Base-by-base conservation (phyloP, 768 basidiomycete species). In the Lentinus brumalis region DNA sequence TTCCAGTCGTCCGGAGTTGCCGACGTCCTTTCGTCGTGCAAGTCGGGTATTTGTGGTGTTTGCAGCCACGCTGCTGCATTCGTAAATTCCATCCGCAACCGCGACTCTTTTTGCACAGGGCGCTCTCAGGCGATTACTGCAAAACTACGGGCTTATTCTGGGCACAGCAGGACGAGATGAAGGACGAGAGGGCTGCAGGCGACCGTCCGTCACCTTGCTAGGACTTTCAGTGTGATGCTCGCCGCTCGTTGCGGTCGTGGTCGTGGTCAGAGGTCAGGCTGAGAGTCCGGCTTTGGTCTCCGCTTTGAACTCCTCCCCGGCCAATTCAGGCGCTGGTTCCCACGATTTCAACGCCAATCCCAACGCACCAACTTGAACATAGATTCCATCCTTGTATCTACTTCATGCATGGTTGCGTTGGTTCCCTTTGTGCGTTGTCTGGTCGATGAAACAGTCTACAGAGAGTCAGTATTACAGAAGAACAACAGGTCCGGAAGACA, bases 1-100 rank as follows among this genome's bases (percentile, higher is more conserved):
- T 72, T 72, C 71, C 71, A 72, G 59, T 66, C 70, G 60, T 67
- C 63, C 53, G 62, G 32, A 40, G 65, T 55, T 60, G 47, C 62
- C 40, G 56, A 59, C 35, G 59, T 40, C 61, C 66, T 62, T 50
- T 64, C 63, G 53, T 70, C 69, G 59, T 68, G 67, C 49, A 67
- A 39, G 38, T 66, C 66, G 46, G 66, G 18, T 26, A 64, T 73
- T 70, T 75, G 78, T 64, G 73, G 70, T 71, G 75, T 74, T 70
- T 77, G 78, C 69, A 74, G 61, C 75, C 74, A 75, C 67, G 70
- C 71, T 64, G 70, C 75, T 65, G 70, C 75, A 75, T 73, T 77
- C 70, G 78, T 70, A 74, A 76, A 81, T 62, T 74, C 74, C 79
- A 81, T 80, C 73, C 75, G 79, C 76, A 73, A 63, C 57, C 56